Percentiles rank a stretch among this genome's conserved stretches.
phyloP scores from a whole-genome alignment of 23 red algal species.

The Gracilariopsis chorda region DNA sequence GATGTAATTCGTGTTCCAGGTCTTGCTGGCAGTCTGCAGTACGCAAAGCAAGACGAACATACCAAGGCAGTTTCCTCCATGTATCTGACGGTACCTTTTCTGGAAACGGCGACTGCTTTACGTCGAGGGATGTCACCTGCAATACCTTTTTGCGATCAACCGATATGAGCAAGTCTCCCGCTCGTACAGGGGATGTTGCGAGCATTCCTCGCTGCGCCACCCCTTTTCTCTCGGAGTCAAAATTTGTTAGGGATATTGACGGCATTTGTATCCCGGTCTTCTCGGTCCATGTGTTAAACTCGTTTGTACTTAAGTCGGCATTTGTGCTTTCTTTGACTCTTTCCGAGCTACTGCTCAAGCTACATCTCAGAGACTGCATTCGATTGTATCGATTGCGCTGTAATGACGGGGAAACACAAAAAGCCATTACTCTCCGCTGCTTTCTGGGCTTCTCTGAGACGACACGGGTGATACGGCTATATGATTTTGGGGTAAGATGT shows the following conservation, averaged over 20 bases:
- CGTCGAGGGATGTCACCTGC: slow-evolving; percentile 43
- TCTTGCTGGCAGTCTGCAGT: not conserved
- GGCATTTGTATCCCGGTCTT: not conserved
- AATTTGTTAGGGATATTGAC: not conserved
- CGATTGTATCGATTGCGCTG: not conserved
- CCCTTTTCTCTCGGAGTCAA: not conserved
- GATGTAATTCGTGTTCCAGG: not conserved
- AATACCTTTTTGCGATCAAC: slow-evolving; percentile 20
- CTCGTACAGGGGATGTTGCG: not conserved
- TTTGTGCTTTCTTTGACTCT: not conserved
- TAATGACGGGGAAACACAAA: not conserved
- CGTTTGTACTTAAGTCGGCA: not conserved
- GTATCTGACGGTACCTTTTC: slow-evolving; percentile 4
- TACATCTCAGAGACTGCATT: not conserved
- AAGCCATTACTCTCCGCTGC: not conserved
- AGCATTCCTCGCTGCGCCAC: slow-evolving; percentile 11
- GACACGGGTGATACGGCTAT: too few relatives aligned
- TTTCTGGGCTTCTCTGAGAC: too few relatives aligned
- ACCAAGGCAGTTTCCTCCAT: slow-evolving; percentile 57
- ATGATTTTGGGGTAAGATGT: too few relatives aligned
- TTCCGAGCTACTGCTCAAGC: not conserved
- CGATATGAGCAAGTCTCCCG: slow-evolving; percentile 11
- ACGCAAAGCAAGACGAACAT: slow-evolving; percentile 34
- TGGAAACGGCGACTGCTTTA: slow-evolving; percentile 23
- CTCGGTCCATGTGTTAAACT: not conserved